Base-by-base conservation (phyloP, 1,139 yeast genomes). In the Yamadazyma atmosphaerica region DNA sequence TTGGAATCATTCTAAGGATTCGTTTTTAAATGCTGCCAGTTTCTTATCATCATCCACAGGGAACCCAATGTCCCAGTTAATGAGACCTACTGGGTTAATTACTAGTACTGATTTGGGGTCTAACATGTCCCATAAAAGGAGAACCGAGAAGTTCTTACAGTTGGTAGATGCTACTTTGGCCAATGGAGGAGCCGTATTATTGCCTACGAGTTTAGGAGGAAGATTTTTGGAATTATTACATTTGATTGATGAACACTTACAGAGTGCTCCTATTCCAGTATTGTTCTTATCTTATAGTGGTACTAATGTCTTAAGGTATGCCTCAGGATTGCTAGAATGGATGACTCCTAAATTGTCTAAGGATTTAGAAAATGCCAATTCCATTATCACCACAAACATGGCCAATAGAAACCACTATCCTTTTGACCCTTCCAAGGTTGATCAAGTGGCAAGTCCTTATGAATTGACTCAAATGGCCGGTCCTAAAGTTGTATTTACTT, bases 1-100 rank as follows among this genome's bases (percentile, higher is more conserved):
- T 34, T 92, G 98, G 98, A 90, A 90, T 57, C 98, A 92, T 58
- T 83, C 97, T 1, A 81, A 81, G 45, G 98, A 92, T 53, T 77
- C 87, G 0, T 90, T 89, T 52, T 65, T 92, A 40, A 86, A 85
- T 50, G 79, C 86, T 40, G 92, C 97, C n/a, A 80, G 84, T 12
- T 73, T 89, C 38, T 62, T 86, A 35, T 60, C 72, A 7, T 46
- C 66, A 4, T 48, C 65, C 9, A 67, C 61, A 18, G 77, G 74
- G 8, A 66, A 75, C 37, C 81, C 92, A 0, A 62, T 79, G n/a
- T 74, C 85, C 5, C 75, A 80, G 36, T 65, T 90, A 24, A 59
- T 79, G 46, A 73, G 95, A 52, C 97, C 98, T 2, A 84, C 96
- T 1, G 86, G 90, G 0, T 68, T 94, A 42, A 81, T 94, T 25